A percentile compares a stretch with the other conserved stretches of the same genome.
Conservation (phyloP, 352 stramenopile genomes). For the Pythium sukuiense region DNA sequence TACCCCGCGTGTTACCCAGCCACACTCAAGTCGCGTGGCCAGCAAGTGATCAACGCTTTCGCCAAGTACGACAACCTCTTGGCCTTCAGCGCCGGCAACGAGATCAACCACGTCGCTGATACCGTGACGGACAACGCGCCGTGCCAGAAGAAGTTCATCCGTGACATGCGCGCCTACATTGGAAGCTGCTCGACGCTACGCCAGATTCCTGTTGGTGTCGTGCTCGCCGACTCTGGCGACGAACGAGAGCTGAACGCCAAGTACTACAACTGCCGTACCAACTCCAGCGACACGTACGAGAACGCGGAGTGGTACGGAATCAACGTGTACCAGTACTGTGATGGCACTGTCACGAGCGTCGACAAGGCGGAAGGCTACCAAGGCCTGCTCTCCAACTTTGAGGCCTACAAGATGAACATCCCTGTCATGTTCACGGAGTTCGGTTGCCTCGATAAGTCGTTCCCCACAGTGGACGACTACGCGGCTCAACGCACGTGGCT, state of each 20-base stretch:
- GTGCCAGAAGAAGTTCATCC: conserved; percentile 90
- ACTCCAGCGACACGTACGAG: conserved; percentile 67
- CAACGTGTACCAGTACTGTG: conserved; percentile 86
- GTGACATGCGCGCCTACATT: conserved; percentile 80
- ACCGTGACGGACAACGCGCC: conserved; percentile 54
- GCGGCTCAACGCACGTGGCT: conserved; percentile 65
- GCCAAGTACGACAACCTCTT: conserved; percentile 86
- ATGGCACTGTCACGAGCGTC: conserved; percentile 38
- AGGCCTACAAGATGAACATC: conserved; percentile 55
- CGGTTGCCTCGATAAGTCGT: conserved; percentile 65
- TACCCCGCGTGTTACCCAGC: conserved; percentile 59
- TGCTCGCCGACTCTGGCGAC: conserved; percentile 52
- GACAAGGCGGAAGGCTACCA: conserved; percentile 53
- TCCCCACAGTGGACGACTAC: conserved; percentile 60
- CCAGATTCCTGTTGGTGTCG: conserved; percentile 79
- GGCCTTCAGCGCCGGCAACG: conserved; percentile 78
- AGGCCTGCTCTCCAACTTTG: conserved; percentile 60
- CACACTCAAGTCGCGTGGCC: conserved; percentile 62
- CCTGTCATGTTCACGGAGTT: conserved; percentile 84
- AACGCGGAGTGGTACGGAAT: conserved; percentile 85
- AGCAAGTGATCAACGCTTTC: conserved; percentile 80
- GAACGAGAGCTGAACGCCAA: conserved; percentile 64
- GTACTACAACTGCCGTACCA: conserved; percentile 88
- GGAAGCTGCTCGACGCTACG: conserved; percentile 51
- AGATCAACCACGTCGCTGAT: conserved; percentile 70